A percentile compares a stretch with the other conserved stretches of the same genome.
These are phyloP conservation scores for Phalaenopsis hybrid DNA, from an alignment of 116 monocot genomes.

Conservation along the genomic window DNA sequence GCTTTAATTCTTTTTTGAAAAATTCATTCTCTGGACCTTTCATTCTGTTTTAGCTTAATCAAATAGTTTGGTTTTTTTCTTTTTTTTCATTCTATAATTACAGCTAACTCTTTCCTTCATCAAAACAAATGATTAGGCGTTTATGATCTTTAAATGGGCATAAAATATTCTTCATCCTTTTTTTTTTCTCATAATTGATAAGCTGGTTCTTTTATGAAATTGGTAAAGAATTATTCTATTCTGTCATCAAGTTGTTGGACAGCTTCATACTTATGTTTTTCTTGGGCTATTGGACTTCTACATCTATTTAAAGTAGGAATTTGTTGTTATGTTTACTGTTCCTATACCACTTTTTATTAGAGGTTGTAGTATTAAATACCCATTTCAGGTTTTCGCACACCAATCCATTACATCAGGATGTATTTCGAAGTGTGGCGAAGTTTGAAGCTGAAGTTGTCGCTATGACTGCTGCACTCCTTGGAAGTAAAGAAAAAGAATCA, in stretches of 20 bases:
- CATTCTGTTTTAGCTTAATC: no score
- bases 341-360: background rate
- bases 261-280: background rate
- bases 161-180: no score
- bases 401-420: constrained; percentile 94
- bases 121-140: no score
- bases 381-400: constrained; percentile 95
- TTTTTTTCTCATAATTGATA: no score
- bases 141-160: no score
- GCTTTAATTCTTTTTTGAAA: no score
- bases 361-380: background rate
- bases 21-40: no score
- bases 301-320: background rate
- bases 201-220: no score
- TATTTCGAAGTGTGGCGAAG: constrained; percentile 76
- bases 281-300: background rate
- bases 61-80: no score
- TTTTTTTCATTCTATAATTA: no score
- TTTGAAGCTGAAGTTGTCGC: constrained; percentile 94
- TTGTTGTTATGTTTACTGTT: background rate
- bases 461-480: constrained; percentile 92
- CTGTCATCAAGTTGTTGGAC: background rate
- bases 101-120: no score
- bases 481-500: constrained; percentile 69
- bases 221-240: background rate